Evolutionary conservation across 176 grass and related monocot genomes (phyloP), one percentile per base, ranked within the genome.

Genomic region (Avena sativa): DNA sequence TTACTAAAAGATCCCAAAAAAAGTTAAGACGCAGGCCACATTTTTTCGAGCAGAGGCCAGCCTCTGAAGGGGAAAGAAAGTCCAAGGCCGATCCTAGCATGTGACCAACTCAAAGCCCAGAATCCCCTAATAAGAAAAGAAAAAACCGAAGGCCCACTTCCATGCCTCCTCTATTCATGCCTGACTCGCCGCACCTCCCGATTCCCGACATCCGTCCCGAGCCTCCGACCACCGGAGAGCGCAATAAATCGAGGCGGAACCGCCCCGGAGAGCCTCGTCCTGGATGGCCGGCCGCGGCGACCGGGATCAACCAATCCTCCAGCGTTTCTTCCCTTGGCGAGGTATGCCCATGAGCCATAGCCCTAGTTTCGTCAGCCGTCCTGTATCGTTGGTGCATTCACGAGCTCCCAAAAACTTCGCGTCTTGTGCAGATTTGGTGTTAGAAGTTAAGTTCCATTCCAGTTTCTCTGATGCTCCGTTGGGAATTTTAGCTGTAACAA

Each of bases 271-370:
- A 32, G 13, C 63, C 63, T 66, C 26, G 63, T 30, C 26, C 26
- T 66, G 63, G 63, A 66, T 32, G 63, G 26, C 63, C 63, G 26
- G 63, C 63, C 28, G 63, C 63, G 11, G 63, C 63, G 63, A 66
- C 12, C 30, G 63, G 6, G 30, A 30, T 66, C 5, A 30, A 30
- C 13, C 25, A 65, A 15, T 2, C 62, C 62, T 63, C 62, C 26
- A 66, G 63, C 26, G 26, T 66, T 66, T 6, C 63, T 66, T 66
- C 63, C 13, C 4, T 66, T 30, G 1, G 12, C 63, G 26, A 66
- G 63, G 63, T 66, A 65, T 65, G 62, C 62, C 11, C 25, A 28
- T 28, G 13, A 23, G 8, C 61, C 61, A 28, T 28, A 28, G 61
- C 61, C 62, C 62, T 65, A 65, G 25, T 14, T 28, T 65, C 26